These are phyloP conservation scores for Populus hybrid DNA, from an alignment of 441 rosid genomes.

Conservation along the genomic window DNA sequence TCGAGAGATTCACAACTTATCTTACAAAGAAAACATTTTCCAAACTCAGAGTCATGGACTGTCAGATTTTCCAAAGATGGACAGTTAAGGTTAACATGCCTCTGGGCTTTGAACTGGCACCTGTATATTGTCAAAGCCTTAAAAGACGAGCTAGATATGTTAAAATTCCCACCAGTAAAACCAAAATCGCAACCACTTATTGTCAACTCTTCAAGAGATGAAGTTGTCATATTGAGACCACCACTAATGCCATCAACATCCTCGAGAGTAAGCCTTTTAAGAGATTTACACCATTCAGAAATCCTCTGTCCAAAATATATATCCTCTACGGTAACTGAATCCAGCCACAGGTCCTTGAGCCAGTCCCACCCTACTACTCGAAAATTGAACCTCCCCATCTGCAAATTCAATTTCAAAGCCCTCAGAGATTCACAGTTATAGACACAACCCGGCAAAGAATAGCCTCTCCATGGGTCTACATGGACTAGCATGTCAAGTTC, in stretches of 20 bases:
- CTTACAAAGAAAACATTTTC: background rate
- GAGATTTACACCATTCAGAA: slow-evolving; percentile 10
- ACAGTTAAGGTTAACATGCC: background rate
- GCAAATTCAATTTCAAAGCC: slow-evolving; percentile 19
- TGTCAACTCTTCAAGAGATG: slow-evolving; percentile 15
- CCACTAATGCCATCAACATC: background rate
- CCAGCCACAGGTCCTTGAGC: slow-evolving; percentile 8
- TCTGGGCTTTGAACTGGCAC: background rate
- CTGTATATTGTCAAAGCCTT: background rate
- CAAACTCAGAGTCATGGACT: background rate
- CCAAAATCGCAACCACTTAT: background rate
- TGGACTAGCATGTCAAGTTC: slow-evolving; percentile 13
- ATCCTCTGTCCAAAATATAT: slow-evolving; percentile 5
- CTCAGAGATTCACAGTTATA: slow-evolving; percentile 5
- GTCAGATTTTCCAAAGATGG: slow-evolving; percentile 11
- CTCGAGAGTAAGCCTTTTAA: slow-evolving; percentile 14
- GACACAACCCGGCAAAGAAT: slow-evolving; percentile 13
- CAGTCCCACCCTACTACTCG: background rate
- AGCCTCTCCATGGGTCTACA: background rate
- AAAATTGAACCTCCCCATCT: background rate
- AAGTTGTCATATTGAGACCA: background rate
- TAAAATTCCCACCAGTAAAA: background rate
- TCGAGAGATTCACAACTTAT: background rate
- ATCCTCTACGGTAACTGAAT: background rate
- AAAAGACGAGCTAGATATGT: slow-evolving; percentile 4